Conservation (phyloP, 148 eudicot genomes). For the Chenopodium formosanum region DNA sequence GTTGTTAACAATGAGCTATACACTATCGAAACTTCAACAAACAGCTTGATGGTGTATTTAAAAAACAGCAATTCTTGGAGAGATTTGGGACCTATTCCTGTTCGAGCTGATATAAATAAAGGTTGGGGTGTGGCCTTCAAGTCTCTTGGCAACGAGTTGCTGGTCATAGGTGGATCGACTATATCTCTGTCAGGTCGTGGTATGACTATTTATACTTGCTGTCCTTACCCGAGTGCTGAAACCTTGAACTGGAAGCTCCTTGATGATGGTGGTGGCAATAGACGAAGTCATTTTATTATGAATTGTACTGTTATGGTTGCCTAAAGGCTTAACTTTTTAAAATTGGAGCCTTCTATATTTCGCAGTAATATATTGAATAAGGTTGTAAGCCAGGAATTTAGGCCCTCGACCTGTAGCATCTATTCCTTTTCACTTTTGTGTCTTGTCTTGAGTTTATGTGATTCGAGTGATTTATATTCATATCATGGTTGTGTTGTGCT, state of each 20-base stretch:
- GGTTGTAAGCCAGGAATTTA: neutral
- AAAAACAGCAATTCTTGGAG: conserved; percentile 67
- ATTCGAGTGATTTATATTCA: neutral
- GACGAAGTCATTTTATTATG: conserved; percentile 47
- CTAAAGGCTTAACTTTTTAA: neutral
- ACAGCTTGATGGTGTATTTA: conserved; percentile 57
- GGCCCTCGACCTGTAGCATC: neutral
- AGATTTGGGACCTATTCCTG: conserved; percentile 59
- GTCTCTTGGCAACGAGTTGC: conserved; percentile 63
- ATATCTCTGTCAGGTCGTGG: conserved; percentile 29
- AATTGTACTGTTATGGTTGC: conserved; percentile 74
- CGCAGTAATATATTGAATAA: neutral
- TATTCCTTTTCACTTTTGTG: neutral
- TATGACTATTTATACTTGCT: conserved; percentile 57
- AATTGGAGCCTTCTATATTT: too few relatives aligned
- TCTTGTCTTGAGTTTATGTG: neutral
- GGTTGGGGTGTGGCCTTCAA: conserved; percentile 97
- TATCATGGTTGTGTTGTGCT: neutral
- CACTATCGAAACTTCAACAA: conserved; percentile 52
- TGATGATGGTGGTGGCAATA: conserved; percentile 35
- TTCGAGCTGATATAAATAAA: conserved; percentile 45
- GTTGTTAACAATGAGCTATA: conserved; percentile 67
- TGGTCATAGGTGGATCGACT: conserved; percentile 59
- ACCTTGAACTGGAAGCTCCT: conserved; percentile 48
- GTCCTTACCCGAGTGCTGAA: conserved; percentile 46